phyloP scores from a whole-genome alignment of 371 early-diverging fungal species.

The Circinella minor region DNA sequence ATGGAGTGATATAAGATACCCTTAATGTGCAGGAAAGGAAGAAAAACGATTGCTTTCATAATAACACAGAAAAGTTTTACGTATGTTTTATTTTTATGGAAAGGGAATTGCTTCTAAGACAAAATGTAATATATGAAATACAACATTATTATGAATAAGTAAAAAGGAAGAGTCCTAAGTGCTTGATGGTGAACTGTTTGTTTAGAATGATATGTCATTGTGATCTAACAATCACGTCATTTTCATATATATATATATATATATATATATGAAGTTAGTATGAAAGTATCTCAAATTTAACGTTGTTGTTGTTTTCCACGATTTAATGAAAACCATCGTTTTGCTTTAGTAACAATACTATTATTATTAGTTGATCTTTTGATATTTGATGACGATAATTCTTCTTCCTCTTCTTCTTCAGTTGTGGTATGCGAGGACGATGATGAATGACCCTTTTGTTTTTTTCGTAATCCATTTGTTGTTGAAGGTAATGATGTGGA shows the following conservation, averaged over 20 bases:
- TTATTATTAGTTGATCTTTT: background rate
- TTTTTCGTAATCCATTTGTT: background rate
- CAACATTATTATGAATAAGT: no score
- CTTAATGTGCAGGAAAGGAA: no score
- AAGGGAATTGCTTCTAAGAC: no score
- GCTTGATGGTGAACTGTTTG: background rate
- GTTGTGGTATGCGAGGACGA: background rate
- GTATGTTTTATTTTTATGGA: no score
- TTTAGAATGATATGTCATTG: background rate
- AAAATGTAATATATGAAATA: no score
- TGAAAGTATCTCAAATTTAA: background rate
- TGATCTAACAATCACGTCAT: slow-evolving; percentile 2
- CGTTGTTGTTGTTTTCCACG: slow-evolving; percentile 2
- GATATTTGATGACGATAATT: background rate
- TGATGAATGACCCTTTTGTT: no score
- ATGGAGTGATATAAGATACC: no score
- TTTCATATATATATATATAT: background rate
- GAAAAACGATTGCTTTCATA: no score
- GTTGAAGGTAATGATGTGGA: slow-evolving; percentile 5
- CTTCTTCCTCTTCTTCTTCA: background rate
- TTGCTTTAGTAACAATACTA: slow-evolving; percentile 10
- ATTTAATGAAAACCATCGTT: slow-evolving; percentile 15
- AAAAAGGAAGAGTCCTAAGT: no score
- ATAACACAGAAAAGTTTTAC: no score
- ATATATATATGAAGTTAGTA: background rate